Evolutionary conservation across 192 early-diverging fungal genomes (phyloP), one percentile per base, ranked within the genome.

Genomic region (Gamsiella multidivaricata): DNA sequence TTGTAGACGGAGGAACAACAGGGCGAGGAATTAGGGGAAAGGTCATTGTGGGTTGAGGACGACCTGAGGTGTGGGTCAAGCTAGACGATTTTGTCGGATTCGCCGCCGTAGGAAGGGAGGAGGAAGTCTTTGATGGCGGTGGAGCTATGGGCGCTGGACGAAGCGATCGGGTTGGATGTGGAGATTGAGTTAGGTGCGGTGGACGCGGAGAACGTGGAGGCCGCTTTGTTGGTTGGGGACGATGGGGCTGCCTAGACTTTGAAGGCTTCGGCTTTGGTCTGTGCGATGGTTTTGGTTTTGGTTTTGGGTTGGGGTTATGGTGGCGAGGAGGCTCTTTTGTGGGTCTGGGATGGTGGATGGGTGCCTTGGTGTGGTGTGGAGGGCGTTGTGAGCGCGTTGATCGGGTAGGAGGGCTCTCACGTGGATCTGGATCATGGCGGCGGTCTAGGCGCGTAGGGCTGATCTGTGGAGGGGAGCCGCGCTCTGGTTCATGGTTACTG

Each of bases 231-330:
- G 5, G 17, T 9, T 11, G 15, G 4, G 39, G 46, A 8, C 3
- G 46, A 10, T 20, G 58, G 14, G 36, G 45, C 47, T 23, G 52
- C 32, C 22, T 42, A 15, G 53, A 29, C n/a, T 58, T 58, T 31
- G 26, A 14, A 26, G 52, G 52, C 23, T 54, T 54, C 29, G 52
- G 6, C 4, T 41, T 29, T 31, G 58, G 58, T n/a, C 47, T 29
- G 7, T 14, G 55, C 22, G 34, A 3, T 3, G 64, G 5, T 0
- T 20, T 55, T 42, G 33, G 5, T 29, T 45, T 54, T 4, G 54
- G 54, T 26, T 58, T 42, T 3, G 54, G 51, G 18, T 55, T 66
- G 14, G 64, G 64, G 17, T 66, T 66, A 15, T 25, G 53, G 20
- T 64, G 51, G 6, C 7, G 61, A 5, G 12, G 51, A 2, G 66